phyloP scores from a whole-genome alignment of 176 grass and related monocot genomes.

The Typha latifolia region DNA sequence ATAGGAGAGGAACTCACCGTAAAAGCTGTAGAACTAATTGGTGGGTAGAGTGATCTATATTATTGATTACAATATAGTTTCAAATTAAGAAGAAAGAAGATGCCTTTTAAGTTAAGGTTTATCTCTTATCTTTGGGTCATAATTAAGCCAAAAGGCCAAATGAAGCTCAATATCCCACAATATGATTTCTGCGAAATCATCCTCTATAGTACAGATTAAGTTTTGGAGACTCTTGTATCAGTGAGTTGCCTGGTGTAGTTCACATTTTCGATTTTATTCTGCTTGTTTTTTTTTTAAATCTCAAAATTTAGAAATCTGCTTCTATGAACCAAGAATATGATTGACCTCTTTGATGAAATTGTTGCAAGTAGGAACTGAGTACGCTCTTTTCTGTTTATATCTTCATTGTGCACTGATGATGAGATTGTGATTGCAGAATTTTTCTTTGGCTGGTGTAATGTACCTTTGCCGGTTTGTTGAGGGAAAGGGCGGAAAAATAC shows the following conservation, averaged over 20 bases:
- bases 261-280: no score
- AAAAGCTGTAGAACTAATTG: background rate
- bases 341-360: no score
- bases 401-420: constrained; percentile 3
- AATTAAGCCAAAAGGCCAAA: no score
- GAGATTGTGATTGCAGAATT: constrained; percentile 49
- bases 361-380: no score
- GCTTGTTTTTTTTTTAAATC: no score
- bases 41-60: background rate
- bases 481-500: constrained; percentile 85
- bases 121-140: background rate
- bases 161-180: no score
- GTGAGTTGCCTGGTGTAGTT: no score
- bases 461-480: constrained; percentile 95
- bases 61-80: background rate
- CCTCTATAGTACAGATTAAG: no score
- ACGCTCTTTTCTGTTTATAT: background rate
- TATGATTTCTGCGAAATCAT: no score
- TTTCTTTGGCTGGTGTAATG: constrained; percentile 86
- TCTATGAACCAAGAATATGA: no score
- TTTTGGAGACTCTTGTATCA: no score
- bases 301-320: no score
- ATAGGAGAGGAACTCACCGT: background rate
- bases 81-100: background rate
- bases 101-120: background rate